Percentiles rank a stretch among this genome's conserved stretches.
Evolutionary conservation across 192 early-diverging fungal genomes (phyloP).

Genomic region (Piromyces sp.): DNA sequence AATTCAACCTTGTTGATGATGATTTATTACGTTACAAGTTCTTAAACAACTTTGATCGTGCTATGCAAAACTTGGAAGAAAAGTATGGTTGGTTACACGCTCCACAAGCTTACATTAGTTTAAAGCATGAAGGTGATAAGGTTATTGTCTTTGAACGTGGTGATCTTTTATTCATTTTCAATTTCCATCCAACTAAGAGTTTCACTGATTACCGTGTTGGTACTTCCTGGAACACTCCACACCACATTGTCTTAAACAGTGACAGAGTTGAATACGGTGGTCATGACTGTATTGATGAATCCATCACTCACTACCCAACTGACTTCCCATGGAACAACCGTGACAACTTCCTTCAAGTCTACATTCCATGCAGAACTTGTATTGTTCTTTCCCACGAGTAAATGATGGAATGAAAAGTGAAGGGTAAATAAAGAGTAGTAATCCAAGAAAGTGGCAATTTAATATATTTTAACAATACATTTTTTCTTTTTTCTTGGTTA

Average conservation of each 20-base stretch:
- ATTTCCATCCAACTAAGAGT: constrained; percentile 73
- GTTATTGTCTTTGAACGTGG: constrained; percentile 84
- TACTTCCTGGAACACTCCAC: constrained; percentile 21
- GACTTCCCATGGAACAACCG: constrained; percentile 53
- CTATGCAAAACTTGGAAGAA: constrained; percentile 66
- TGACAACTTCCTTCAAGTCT: constrained; percentile 54
- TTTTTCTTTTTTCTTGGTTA: too few species aligned
- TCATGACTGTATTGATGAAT: constrained; percentile 52
- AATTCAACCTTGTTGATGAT: constrained; percentile 90
- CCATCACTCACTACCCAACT: constrained; percentile 48
- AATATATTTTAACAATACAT: too few species aligned
- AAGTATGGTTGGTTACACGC: constrained; percentile 48
- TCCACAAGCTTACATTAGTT: constrained; percentile 59
- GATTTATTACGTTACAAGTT: constrained; percentile 75
- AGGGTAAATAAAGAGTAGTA: too few species aligned
- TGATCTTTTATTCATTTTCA: constrained; percentile 79
- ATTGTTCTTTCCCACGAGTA: constrained; percentile 34
- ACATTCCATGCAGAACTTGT: constrained; percentile 56
- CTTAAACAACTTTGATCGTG: constrained; percentile 73
- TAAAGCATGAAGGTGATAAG: constrained; percentile 86
- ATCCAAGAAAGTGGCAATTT: too few species aligned
- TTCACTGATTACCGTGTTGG: constrained; percentile 81
- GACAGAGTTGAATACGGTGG: constrained; percentile 65
- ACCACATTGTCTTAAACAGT: constrained; percentile 57
- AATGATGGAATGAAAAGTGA: neutral